Conservation (phyloP, 2,329 filamentous ascomycete species). For the Emergomyces africanus region DNA sequence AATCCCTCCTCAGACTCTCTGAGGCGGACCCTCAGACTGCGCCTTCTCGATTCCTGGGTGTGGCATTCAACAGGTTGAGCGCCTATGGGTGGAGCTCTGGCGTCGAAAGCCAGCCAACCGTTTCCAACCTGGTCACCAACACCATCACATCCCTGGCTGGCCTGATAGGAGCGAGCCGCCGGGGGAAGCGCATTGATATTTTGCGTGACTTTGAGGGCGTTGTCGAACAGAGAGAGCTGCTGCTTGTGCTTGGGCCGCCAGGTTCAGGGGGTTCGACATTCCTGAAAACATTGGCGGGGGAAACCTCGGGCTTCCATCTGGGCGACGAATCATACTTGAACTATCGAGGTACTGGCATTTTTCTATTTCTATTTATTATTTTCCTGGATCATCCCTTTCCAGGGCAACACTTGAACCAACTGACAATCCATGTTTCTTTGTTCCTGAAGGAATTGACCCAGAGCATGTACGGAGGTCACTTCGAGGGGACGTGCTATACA, state of each 20-base stretch:
- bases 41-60: not conserved
- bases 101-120: not conserved
- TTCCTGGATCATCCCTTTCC: slow-evolving; percentile 13
- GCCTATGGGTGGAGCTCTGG: not conserved
- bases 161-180: not conserved
- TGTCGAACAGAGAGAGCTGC: slow-evolving; percentile 28
- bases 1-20: not conserved
- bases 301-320: not conserved
- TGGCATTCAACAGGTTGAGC: not conserved
- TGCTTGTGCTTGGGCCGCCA: slow-evolving; percentile 24
- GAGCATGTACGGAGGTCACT: not conserved
- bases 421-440: not conserved
- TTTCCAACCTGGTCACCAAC: not conserved
- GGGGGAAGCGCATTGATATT: not conserved
- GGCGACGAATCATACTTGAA: not conserved
- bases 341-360: not conserved
- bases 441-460: not conserved
- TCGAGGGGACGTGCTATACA: slow-evolving; percentile 46
- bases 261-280: slow-evolving; percentile 59
- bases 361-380: not conserved
- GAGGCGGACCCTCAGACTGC: not conserved
- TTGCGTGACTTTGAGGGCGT: not conserved
- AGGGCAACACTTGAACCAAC: slow-evolving; percentile 19
- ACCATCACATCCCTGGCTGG: not conserved
- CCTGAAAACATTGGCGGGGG: slow-evolving; percentile 54